A percentile compares a stretch with the other conserved stretches of the same genome.
phyloP scores from a whole-genome alignment of 192 early-diverging fungal genomes.

The Rhizophlyctis rosea region DNA sequence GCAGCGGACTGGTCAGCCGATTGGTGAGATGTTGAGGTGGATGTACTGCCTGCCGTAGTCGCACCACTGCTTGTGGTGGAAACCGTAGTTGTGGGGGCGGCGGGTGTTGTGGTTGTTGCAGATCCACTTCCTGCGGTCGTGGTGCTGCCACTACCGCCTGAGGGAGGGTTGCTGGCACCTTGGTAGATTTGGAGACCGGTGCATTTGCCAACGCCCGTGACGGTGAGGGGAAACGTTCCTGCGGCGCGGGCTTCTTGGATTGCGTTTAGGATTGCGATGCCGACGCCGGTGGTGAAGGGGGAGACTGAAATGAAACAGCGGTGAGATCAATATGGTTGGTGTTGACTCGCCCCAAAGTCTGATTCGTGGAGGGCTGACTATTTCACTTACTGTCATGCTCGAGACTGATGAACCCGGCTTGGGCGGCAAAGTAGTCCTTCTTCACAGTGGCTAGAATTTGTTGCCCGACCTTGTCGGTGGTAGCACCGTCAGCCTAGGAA shows the following conservation, averaged over 20 bases:
- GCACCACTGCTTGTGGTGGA: constrained; percentile 9
- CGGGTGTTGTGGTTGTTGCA: not conserved
- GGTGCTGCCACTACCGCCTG: not conserved
- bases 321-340: too few species aligned
- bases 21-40: too few species aligned
- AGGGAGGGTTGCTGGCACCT: not conserved
- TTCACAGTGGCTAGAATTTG: not conserved
- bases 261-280: not conserved
- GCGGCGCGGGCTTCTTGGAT: constrained; percentile 1
- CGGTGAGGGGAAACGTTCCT: too few species aligned
- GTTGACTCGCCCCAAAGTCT: too few species aligned
- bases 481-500: too few species aligned
- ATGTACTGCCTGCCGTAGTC: constrained; percentile 1
- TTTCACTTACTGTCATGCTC: constrained; percentile 24
- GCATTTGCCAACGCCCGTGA: constrained; percentile 6
- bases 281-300: not conserved
- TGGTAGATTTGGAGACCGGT: constrained; percentile 1
- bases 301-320: too few species aligned
- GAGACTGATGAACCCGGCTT: constrained; percentile 22
- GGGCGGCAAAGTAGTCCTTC: not conserved
- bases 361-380: too few species aligned
- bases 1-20: too few species aligned
- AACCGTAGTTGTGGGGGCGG: not conserved
- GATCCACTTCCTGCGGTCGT: not conserved
- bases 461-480: not conserved